Conservation (phyloP, 805 yeast genomes). For the Kuraishia molischiana region DNA sequence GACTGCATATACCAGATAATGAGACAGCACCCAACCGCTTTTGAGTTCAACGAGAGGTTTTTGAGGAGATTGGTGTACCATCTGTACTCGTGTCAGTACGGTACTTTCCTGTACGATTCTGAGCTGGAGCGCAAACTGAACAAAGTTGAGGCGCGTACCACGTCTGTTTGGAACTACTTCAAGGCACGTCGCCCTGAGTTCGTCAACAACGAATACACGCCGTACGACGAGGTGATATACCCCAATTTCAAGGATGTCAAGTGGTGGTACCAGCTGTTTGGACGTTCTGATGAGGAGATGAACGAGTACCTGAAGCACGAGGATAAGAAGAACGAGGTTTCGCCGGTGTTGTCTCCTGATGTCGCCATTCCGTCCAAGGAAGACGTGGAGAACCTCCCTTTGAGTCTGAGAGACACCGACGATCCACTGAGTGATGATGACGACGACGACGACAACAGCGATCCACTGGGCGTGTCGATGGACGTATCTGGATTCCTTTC, state of each 20-base stretch:
- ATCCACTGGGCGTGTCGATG: neutral
- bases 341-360: too few relatives aligned
- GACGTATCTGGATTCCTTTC: neutral
- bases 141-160: slow-evolving; percentile 37
- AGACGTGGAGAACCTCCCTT: neutral
- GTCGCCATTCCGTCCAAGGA: too few relatives aligned
- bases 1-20: slow-evolving; percentile 81
- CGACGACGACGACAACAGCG: neutral
- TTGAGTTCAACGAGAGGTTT: slow-evolving; percentile 87
- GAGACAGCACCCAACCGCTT: slow-evolving; percentile 58
- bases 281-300: slow-evolving; percentile 64
- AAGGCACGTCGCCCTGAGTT: slow-evolving; percentile 67
- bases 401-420: neutral
- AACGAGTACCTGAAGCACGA: slow-evolving; percentile 18
- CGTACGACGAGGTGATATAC: slow-evolving; percentile 32
- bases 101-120: slow-evolving; percentile 72
- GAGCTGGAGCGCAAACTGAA: slow-evolving; percentile 52
- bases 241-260: slow-evolving; percentile 55
- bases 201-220: slow-evolving; percentile 36
- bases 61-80: slow-evolving; percentile 80
- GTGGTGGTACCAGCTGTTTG: slow-evolving; percentile 89
- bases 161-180: slow-evolving; percentile 93
- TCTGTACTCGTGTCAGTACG: slow-evolving; percentile 89
- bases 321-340: too few relatives aligned
- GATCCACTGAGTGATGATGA: neutral